Base-by-base conservation (phyloP, 2,329 filamentous ascomycete genomes). In the Aspergillus nomiae region DNA sequence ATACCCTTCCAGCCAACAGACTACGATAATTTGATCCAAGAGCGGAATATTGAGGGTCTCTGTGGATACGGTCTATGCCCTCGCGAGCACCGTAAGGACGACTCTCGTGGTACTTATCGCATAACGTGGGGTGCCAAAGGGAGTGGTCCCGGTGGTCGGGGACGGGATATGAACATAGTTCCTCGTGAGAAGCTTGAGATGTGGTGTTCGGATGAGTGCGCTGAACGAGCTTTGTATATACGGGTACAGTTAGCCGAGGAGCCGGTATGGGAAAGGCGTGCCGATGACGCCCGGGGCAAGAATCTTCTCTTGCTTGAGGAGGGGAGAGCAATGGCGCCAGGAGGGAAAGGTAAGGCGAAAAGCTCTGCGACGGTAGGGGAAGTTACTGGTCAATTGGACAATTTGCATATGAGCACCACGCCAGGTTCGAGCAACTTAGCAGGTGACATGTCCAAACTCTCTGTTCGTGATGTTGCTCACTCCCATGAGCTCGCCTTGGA, bases 31-130 rank as follows among this genome's bases (percentile, higher is more conserved):
- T 82, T 98, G 56, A 89, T 97, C 64, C 86, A 90, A 67, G 95
- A 99, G 82, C 91, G 95, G 71, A 96, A 96, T 76, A 90, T 92
- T 68, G 89, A 92, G 70, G 87, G 85, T 50, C 84, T 87, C 24
- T 99, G 95, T 79, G 95, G 93, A 1, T 98, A 97, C 75, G 83
- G 86, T 0, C 84, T 98, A 32, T 99, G 95, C 76, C 80, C 87
- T 0, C 84, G 84, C 19, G 83, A 87, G n/a, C 88, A 88, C 45
- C 82, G 84, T 36, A 82, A 83, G 36, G 82, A 86, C 58, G 80
- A 83, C 19, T 80, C 82, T 12, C 85, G 84, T 1, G 89, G 87
- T 19, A 86, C 87, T 67, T 94, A 89, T 80, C 90, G 91, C 72
- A 83, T 95, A 34, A 80, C 90, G 75, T 76, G 80, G 77, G 85